Percentiles rank a stretch among this genome's conserved stretches.
Evolutionary conservation across 805 yeast genomes (phyloP).

Genomic region (Kodamaea sagamina): DNA sequence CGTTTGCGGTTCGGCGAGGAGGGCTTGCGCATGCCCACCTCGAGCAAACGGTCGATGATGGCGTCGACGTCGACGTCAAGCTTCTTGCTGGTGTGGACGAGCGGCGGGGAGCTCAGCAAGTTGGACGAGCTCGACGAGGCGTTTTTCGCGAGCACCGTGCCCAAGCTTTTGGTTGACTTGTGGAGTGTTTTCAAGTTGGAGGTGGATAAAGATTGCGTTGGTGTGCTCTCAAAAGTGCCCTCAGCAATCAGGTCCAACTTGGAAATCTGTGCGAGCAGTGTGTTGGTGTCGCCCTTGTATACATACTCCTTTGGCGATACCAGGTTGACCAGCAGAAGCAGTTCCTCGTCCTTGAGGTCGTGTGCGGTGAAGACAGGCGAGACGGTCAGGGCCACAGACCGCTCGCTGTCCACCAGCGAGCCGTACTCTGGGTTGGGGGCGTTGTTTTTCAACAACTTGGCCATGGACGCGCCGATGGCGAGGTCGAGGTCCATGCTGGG

Average conservation of each 20-base stretch:
- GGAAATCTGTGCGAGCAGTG: conserved; percentile 2
- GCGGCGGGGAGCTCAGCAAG: conserved; percentile 27
- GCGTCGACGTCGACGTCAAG: conserved; percentile 57
- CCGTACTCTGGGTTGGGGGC: conserved; percentile 22
- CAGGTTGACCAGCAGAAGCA: conserved; percentile 40
- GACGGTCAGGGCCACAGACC: conserved; percentile 31
- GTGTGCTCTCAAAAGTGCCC: conserved; percentile 20
- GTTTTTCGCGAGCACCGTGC: conserved; percentile 12
- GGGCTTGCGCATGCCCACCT: conserved; percentile 40
- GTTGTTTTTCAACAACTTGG: conserved; percentile 31
- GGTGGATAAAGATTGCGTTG: conserved; percentile 13
- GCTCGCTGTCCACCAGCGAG: conserved; percentile 46
- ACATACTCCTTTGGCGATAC: conserved; percentile 19
- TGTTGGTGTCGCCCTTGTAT: conserved; percentile 8
- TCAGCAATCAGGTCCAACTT: conserved; percentile 27
- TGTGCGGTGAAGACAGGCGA: conserved; percentile 40
- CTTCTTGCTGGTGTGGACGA: conserved; percentile 20
- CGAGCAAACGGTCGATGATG: conserved; percentile 60
- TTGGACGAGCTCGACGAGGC: conserved; percentile 20
- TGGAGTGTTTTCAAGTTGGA: conserved; percentile 17
- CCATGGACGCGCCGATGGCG: conserved; percentile 51
- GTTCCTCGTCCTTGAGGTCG: conserved; percentile 31
- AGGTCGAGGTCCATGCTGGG: conserved; percentile 32
- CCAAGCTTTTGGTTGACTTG: conserved; percentile 9
- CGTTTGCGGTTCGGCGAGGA: conserved; percentile 22